These are phyloP conservation scores for Pseudogymnoascus sp. DNA, from an alignment of 2,329 filamentous ascomycete species.

Conservation along the genomic window DNA sequence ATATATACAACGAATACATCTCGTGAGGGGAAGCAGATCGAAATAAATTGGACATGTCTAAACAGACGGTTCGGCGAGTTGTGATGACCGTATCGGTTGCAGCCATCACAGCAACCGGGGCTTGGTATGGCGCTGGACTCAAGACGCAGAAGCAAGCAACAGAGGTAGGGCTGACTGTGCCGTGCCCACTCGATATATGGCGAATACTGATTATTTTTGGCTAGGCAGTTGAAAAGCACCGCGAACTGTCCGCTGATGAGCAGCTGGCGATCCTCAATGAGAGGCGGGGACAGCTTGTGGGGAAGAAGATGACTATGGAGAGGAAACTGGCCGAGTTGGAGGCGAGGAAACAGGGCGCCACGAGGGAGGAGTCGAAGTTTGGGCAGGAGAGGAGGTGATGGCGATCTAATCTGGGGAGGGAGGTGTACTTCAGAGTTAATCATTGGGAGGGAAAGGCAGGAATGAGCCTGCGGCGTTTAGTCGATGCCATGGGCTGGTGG, in stretches of 20 bases:
- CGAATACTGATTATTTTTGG: slow-evolving; percentile 5
- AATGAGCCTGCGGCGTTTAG: neutral
- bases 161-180: slow-evolving; percentile 34
- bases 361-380: slow-evolving; percentile 30
- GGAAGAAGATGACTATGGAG: slow-evolving; percentile 45
- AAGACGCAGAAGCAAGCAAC: slow-evolving; percentile 44
- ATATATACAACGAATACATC: neutral
- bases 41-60: neutral
- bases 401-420: neutral
- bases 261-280: slow-evolving; percentile 45
- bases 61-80: slow-evolving; percentile 36
- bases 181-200: neutral
- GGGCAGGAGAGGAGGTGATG: slow-evolving; percentile 25
- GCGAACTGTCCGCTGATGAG: slow-evolving; percentile 43
- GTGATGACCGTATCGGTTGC: slow-evolving; percentile 47
- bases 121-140: slow-evolving; percentile 51
- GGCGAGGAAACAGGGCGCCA: slow-evolving; percentile 32
- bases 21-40: neutral
- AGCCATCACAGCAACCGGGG: slow-evolving; percentile 47
- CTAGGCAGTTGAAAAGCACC: slow-evolving; percentile 37
- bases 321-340: slow-evolving; percentile 46
- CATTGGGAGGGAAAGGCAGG: neutral
- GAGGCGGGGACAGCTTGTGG: slow-evolving; percentile 39
- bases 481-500: neutral
- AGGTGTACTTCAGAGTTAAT: neutral